phyloP scores from a whole-genome alignment of 2,329 filamentous ascomycete species.

The Penicillium sp. region DNA sequence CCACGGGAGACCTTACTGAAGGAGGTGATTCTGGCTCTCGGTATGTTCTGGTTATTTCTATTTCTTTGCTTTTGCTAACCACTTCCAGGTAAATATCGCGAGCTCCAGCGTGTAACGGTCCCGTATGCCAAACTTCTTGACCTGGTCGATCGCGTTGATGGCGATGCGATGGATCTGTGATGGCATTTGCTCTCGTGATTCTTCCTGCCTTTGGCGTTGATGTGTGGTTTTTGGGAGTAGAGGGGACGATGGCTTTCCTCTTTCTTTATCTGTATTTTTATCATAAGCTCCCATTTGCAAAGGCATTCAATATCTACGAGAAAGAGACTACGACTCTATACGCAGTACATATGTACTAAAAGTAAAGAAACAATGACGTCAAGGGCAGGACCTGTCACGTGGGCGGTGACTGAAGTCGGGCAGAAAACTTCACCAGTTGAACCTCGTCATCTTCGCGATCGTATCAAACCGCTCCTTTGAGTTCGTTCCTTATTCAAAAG shows the following conservation, averaged over 20 bases:
- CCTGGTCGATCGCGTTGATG: conserved; percentile 37
- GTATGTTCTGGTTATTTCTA: conserved; percentile 49
- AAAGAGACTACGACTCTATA: no score
- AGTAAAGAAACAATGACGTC: conserved; percentile 6
- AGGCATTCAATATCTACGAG: not conserved
- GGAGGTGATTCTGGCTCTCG: conserved; percentile 86
- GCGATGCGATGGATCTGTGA: conserved; percentile 37
- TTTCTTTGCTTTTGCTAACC: conserved; percentile 3
- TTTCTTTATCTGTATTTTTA: not conserved
- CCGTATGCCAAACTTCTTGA: conserved; percentile 84
- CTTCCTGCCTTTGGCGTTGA: conserved; percentile 17
- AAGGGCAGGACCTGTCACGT: conserved; percentile 26
- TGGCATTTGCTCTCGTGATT: not conserved
- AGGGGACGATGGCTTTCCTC: not conserved
- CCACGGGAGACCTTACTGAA: conserved; percentile 79
- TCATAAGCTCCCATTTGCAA: not conserved
- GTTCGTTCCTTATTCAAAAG: conserved; percentile 2
- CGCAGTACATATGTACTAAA: no score
- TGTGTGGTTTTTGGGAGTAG: conserved; percentile 7
- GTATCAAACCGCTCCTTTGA: conserved; percentile 7
- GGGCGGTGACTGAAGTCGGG: conserved; percentile 22
- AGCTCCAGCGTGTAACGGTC: conserved; percentile 88
- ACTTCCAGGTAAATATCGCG: conserved; percentile 78
- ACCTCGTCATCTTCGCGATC: conserved; percentile 7
- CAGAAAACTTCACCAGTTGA: conserved; percentile 22